Base-by-base conservation (phyloP, 1,284 basidiomycete genomes). In the Leccinum fuscescens region DNA sequence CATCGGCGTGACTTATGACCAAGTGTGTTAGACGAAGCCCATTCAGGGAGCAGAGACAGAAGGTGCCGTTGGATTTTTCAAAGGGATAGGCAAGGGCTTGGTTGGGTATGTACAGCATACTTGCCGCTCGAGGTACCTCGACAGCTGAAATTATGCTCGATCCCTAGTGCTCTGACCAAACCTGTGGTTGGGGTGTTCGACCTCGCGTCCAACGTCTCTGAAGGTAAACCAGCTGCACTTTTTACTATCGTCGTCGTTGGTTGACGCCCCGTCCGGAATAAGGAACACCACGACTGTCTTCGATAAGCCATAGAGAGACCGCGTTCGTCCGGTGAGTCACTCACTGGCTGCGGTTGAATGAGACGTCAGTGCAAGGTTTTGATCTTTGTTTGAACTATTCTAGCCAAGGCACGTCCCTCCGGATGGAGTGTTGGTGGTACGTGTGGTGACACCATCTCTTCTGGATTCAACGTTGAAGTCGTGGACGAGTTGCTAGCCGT, bases 241-340 rank as follows among this genome's bases (percentile, higher is more conserved):
- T 35, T 22, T 29, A 46, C 11, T 2, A 22, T 55, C n/a, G 15
- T 35, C 46, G 20, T n/a, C 24, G 52, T 17, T 59, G 17, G 11
- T 15, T 65, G 54, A 69, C 60, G 8, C 22, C 56, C 35, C 4
- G 37, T 53, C 24, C 67, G 92, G 92, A 29, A 94, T 98, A 64
- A 86, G 97, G 46, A 99, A 99, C 72, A 99, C 97, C 0, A 99
- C 97, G 0, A 98, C 94, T 3, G 96, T 98, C 1, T 99, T 99
- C 66, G 97, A 99, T 72, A 92, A 88, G 65, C 91, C 92, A 52
- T 90, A 92, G 56, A 85, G 96, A 59, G 96, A 98, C 69, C 89
- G 96, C 17, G 86, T 93, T 24, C 84, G 97, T 67, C 76, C 94
- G 67, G 90, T 90, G 63, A 72, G 86, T 73, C 3, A 15, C 35